phyloP scores from a whole-genome alignment of 768 basidiomycete genomes.

The Boletus subparvulus region DNA sequence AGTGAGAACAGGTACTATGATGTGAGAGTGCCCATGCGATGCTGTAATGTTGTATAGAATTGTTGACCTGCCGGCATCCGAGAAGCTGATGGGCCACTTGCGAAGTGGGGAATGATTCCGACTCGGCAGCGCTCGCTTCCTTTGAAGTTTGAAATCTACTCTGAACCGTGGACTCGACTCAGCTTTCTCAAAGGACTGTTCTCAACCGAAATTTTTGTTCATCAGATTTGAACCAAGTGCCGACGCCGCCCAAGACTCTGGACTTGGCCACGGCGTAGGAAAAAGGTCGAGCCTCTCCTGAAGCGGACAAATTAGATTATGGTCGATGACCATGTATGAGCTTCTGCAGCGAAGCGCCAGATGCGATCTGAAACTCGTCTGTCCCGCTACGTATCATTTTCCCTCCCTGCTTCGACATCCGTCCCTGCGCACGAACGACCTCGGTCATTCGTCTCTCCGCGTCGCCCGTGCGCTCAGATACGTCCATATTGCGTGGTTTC shows the following conservation, averaged over 20 bases:
- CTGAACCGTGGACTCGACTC: no score
- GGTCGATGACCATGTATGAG: constrained; percentile 38
- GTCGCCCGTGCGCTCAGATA: constrained; percentile 40
- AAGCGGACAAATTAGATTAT: constrained; percentile 2
- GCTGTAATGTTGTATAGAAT: no score
- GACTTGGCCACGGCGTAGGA: neutral
- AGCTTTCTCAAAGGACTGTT: neutral
- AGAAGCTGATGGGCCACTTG: no score
- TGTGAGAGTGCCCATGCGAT: no score
- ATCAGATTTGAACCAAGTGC: neutral
- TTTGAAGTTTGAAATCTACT: no score
- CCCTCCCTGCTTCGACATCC: constrained; percentile 77
- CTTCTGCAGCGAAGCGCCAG: constrained; percentile 60
- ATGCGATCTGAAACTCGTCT: constrained; percentile 78
- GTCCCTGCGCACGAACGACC: constrained; percentile 80
- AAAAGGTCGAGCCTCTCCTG: neutral
- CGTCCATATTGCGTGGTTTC: constrained; percentile 37
- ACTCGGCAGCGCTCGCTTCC: no score
- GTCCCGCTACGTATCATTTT: constrained; percentile 64
- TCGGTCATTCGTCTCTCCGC: constrained; percentile 85
- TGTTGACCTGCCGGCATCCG: no score
- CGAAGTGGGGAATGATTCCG: no score
- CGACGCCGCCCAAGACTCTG: neutral
- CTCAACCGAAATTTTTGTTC: neutral
- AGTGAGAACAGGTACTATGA: no score